Conservation (phyloP, 768 basidiomycete genomes). For the Tricholoma sp. region DNA sequence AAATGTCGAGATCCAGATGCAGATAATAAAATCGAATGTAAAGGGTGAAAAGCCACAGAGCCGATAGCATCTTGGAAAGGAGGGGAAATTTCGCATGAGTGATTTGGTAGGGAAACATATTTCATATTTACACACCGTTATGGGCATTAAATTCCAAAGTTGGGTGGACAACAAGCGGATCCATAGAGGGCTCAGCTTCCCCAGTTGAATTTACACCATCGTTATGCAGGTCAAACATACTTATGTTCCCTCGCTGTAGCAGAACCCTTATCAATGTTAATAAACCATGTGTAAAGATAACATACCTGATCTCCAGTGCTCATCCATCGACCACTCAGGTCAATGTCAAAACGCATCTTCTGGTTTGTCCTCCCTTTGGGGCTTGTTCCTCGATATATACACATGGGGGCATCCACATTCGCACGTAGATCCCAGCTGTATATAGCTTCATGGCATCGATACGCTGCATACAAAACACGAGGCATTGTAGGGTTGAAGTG, state of each 20-base stretch:
- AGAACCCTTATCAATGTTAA: neutral
- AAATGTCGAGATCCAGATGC: slow-evolving; percentile 80
- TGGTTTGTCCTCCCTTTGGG: slow-evolving; percentile 57
- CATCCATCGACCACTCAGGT: slow-evolving; percentile 58
- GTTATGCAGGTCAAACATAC: slow-evolving; percentile 48
- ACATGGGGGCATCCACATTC: slow-evolving; percentile 31
- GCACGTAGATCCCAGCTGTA: slow-evolving; percentile 7
- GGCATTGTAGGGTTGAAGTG: slow-evolving; percentile 4
- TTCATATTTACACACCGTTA: slow-evolving; percentile 36
- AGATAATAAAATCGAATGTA: slow-evolving; percentile 51
- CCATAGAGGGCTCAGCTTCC: slow-evolving; percentile 1
- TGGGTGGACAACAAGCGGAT: slow-evolving; percentile 20
- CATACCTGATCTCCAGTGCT: slow-evolving; percentile 65
- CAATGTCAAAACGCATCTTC: slow-evolving; percentile 71
- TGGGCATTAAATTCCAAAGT: slow-evolving; percentile 47
- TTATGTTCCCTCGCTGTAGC: slow-evolving; percentile 51
- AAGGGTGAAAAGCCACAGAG: slow-evolving; percentile 69
- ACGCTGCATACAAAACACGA: slow-evolving; percentile 4
- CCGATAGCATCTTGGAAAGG: slow-evolving; percentile 61
- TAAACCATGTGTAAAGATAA: slow-evolving; percentile 5
- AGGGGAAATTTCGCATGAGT: neutral
- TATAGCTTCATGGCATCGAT: slow-evolving; percentile 2
- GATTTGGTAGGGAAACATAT: neutral
- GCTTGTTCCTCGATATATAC: slow-evolving; percentile 25
- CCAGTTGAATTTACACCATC: slow-evolving; percentile 2